phyloP scores from a whole-genome alignment of 331 rosid genomes.

The Phaseolus coccineus region DNA sequence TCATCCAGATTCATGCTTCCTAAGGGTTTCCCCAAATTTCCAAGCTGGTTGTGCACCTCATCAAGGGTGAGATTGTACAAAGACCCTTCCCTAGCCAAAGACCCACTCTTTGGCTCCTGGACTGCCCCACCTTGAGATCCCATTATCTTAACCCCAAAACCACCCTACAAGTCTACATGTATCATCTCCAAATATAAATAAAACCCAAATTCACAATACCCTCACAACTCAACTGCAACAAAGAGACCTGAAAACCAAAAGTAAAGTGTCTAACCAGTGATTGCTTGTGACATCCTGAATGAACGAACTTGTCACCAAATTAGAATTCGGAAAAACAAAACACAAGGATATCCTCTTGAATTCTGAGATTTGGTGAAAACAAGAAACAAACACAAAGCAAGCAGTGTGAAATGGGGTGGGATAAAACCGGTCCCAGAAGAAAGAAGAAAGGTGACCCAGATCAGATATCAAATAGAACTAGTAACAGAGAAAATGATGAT shows the following conservation, averaged over 20 bases:
- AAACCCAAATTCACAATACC: constrained; percentile 21
- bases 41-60: constrained; percentile 62
- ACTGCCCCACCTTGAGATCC: constrained; percentile 57
- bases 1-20: constrained; percentile 64
- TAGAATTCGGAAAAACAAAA: constrained; percentile 29
- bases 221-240: constrained; percentile 40
- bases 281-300: background rate
- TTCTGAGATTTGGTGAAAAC: constrained; percentile 20
- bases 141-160: constrained; percentile 47
- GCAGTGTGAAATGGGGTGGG: constrained; percentile 41
- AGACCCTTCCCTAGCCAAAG: constrained; percentile 52
- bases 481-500: constrained; percentile 34
- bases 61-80: constrained; percentile 62
- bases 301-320: constrained; percentile 39
- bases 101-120: constrained; percentile 47
- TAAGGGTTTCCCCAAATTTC: constrained; percentile 61
- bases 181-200: constrained; percentile 34
- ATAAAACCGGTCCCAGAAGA: constrained; percentile 30
- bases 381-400: constrained; percentile 45
- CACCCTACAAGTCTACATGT: constrained; percentile 40
- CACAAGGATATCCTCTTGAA: constrained; percentile 18
- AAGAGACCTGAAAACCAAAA: constrained; percentile 36
- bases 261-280: constrained; percentile 20
- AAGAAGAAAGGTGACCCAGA: constrained; percentile 34
- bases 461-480: constrained; percentile 38